Percentiles rank a stretch among this genome's conserved stretches.
Evolutionary conservation across 192 early-diverging fungal genomes (phyloP).

Genomic region (Coemansia sp.): DNA sequence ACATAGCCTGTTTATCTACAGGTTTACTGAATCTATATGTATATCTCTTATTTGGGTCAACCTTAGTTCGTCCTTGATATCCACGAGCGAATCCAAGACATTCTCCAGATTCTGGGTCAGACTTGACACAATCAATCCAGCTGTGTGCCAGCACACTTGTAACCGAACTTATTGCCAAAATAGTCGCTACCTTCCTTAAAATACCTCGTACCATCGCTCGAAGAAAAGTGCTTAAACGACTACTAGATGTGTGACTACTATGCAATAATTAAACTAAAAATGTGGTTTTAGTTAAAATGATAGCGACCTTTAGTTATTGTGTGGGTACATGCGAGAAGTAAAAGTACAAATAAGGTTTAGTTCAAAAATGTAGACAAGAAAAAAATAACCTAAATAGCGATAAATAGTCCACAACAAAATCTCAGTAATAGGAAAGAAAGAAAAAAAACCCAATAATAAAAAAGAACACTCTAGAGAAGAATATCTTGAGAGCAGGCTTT

Average conservation of each 20-base stretch:
- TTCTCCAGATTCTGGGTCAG: slow-evolving; percentile 34
- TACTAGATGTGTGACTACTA: too few species aligned
- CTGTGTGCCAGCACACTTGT: slow-evolving; percentile 57
- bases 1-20: slow-evolving; percentile 48
- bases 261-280: too few species aligned
- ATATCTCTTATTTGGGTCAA: slow-evolving; percentile 54
- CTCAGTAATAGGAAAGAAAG: not conserved
- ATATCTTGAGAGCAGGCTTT: too few species aligned
- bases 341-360: not conserved
- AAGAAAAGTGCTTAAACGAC: not conserved
- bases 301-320: not conserved
- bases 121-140: slow-evolving; percentile 62
- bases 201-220: not conserved
- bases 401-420: not conserved
- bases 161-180: slow-evolving; percentile 10
- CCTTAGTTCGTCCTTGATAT: slow-evolving; percentile 54
- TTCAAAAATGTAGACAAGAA: not conserved
- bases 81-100: slow-evolving; percentile 57
- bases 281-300: too few species aligned
- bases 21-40: slow-evolving; percentile 54
- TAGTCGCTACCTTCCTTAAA: slow-evolving; percentile 1
- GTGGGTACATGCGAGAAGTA: not conserved
- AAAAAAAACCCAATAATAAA: not conserved
- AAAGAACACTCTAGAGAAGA: too few species aligned
- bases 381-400: not conserved